phyloP scores from a whole-genome alignment of 371 early-diverging fungal genomes.

The Mortierella sp. region DNA sequence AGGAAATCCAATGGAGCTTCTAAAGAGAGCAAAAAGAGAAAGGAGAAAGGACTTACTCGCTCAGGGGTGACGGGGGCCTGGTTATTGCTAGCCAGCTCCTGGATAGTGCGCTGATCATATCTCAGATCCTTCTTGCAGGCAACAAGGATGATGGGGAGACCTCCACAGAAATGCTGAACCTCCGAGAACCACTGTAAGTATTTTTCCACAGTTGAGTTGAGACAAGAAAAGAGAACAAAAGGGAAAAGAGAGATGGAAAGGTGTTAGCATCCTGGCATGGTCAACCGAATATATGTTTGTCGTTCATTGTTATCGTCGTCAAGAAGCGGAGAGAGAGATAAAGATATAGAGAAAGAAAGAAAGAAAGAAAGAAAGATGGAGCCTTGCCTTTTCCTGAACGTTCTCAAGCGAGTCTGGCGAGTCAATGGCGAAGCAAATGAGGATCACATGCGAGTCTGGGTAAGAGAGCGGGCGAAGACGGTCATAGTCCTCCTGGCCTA shows the following conservation, averaged over 20 bases:
- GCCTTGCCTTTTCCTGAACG: slow-evolving; percentile 83
- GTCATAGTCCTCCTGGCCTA: slow-evolving; percentile 94
- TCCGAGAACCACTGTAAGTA: slow-evolving; percentile 89
- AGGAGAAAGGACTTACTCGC: slow-evolving; percentile 64
- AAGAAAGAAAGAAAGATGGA: not conserved
- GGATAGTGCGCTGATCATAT: slow-evolving; percentile 79
- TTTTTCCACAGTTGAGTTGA: not conserved
- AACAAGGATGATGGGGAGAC: slow-evolving; percentile 89
- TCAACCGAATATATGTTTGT: not conserved
- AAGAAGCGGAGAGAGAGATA: not conserved
- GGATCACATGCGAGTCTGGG: slow-evolving; percentile 96
- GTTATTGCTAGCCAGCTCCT: slow-evolving; percentile 80
- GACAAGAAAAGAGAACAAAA: slow-evolving; percentile 13
- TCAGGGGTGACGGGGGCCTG: slow-evolving; percentile 85
- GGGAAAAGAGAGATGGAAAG: not conserved
- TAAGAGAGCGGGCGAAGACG: slow-evolving; percentile 97
- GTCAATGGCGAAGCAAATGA: slow-evolving; percentile 95
- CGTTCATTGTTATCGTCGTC: not conserved
- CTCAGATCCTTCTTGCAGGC: slow-evolving; percentile 95
- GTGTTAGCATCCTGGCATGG: not conserved
- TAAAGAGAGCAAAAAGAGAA: not conserved
- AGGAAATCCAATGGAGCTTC: slow-evolving; percentile 8
- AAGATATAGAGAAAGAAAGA: not conserved
- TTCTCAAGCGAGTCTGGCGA: slow-evolving; percentile 96
- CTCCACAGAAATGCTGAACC: slow-evolving; percentile 89